Evolutionary conservation across 495 filamentous ascomycete species (phyloP).

Genomic region (Stereocaulon alpinum): DNA sequence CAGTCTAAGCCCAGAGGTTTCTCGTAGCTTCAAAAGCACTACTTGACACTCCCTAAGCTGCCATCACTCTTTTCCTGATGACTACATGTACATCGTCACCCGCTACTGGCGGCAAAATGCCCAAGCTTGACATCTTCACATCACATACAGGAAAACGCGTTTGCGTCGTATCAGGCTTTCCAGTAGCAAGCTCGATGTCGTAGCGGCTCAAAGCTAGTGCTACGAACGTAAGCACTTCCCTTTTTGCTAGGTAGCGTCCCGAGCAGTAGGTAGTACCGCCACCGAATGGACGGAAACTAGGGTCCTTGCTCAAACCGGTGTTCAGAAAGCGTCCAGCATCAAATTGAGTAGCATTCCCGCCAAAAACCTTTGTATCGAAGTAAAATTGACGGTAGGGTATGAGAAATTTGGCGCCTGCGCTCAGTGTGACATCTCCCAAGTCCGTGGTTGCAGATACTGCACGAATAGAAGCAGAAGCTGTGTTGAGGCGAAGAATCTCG

Average conservation of each 20-base stretch:
- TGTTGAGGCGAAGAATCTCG: slow-evolving; percentile 19
- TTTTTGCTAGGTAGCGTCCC: slow-evolving; percentile 34
- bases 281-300: slow-evolving; percentile 30
- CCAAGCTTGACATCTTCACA: too few relatives aligned
- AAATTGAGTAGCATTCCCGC: slow-evolving; percentile 17
- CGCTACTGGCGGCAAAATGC: too few relatives aligned
- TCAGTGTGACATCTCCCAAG: slow-evolving; percentile 3
- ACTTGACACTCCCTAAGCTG: too few relatives aligned
- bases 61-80: too few relatives aligned
- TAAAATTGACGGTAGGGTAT: slow-evolving; percentile 27
- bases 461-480: slow-evolving; percentile 19
- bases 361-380: slow-evolving; percentile 19
- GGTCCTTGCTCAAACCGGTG: slow-evolving; percentile 9
- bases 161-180: too few relatives aligned
- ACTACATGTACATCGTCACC: too few relatives aligned
- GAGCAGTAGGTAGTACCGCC: slow-evolving; percentile 34
- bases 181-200: background rate
- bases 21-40: too few relatives aligned
- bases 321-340: slow-evolving; percentile 22
- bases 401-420: slow-evolving; percentile 16
- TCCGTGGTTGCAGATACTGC: background rate
- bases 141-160: too few relatives aligned
- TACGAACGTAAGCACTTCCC: slow-evolving; percentile 30
- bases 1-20: too few relatives aligned
- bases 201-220: slow-evolving; percentile 22